These are phyloP conservation scores for Cercospora zeae-maydis DNA, from an alignment of 2,329 filamentous ascomycete genomes.

Conservation along the genomic window DNA sequence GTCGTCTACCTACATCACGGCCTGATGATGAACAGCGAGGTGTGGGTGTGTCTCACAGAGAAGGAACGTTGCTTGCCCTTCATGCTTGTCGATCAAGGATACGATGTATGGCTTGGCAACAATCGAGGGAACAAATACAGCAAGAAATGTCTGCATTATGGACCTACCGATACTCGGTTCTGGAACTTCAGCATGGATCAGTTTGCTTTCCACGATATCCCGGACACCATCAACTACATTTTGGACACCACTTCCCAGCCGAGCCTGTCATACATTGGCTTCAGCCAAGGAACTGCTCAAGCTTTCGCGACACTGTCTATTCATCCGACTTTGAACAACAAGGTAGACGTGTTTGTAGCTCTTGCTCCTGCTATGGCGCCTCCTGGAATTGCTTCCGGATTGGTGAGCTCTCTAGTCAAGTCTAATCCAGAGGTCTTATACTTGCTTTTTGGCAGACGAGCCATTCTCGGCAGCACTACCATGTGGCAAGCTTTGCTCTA, in stretches of 20 bases:
- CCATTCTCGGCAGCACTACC: constrained; percentile 85
- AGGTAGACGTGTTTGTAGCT: constrained; percentile 93
- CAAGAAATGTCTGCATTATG: constrained; percentile 78
- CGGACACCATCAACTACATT: constrained; percentile 89
- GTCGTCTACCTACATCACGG: constrained; percentile 95
- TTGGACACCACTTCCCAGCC: constrained; percentile 75
- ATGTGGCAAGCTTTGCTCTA: constrained; percentile 98
- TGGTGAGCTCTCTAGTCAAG: constrained; percentile 90
- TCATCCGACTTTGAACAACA: constrained; percentile 84
- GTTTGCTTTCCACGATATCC: constrained; percentile 96
- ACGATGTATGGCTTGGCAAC: constrained; percentile 97
- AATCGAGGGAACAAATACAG: constrained; percentile 99
- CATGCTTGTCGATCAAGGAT: constrained; percentile 80
- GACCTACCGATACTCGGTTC: constrained; percentile 72
- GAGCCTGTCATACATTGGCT: constrained; percentile 91
- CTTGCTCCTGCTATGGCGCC: constrained; percentile 96
- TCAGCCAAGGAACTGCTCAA: constrained; percentile 94
- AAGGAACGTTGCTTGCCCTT: constrained; percentile 84
- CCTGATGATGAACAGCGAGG: constrained; percentile 96
- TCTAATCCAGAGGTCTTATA: constrained; percentile 89
- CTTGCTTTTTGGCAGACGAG: constrained; percentile 85
- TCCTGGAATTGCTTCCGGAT: constrained; percentile 79
- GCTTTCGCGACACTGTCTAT: constrained; percentile 92
- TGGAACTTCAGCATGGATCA: constrained; percentile 99
- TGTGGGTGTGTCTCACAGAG: constrained; percentile 92